These are phyloP conservation scores for Microcos paniculata DNA, from an alignment of 345 rosid genomes.

Conservation along the genomic window DNA sequence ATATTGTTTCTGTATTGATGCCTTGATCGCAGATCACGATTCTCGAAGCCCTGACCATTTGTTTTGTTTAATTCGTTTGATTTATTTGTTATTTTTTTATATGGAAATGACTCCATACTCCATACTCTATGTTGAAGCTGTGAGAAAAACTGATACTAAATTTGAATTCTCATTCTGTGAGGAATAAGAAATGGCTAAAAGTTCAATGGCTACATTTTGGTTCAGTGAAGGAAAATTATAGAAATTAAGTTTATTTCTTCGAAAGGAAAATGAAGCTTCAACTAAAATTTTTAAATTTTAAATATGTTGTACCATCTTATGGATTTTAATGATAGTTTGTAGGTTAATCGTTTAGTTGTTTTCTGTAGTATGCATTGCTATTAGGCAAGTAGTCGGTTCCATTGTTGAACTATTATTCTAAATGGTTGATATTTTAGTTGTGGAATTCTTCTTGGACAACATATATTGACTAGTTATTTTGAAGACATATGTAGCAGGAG, in stretches of 20 bases:
- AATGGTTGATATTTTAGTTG: background rate
- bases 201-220: slow-evolving; percentile 11
- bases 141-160: background rate
- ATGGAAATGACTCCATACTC: slow-evolving; percentile 15
- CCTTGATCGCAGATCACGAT: slow-evolving; percentile 24
- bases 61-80: background rate
- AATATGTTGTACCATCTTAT: background rate
- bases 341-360: background rate
- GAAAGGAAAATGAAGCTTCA: background rate
- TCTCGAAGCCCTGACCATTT: background rate
- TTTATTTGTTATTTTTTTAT: background rate
- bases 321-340: background rate
- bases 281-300: background rate
- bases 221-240: background rate
- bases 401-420: background rate
- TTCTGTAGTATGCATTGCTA: background rate
- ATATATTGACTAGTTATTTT: no score
- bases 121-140: slow-evolving; percentile 3
- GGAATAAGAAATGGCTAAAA: background rate
- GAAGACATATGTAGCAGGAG: no score
- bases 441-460: background rate
- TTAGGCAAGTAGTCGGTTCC: background rate
- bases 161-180: slow-evolving; percentile 4
- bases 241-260: background rate
- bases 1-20: background rate